A percentile compares a stretch with the other conserved stretches of the same genome.
Conservation (phyloP, 2,329 filamentous ascomycete genomes). For the Penicillium sp. region DNA sequence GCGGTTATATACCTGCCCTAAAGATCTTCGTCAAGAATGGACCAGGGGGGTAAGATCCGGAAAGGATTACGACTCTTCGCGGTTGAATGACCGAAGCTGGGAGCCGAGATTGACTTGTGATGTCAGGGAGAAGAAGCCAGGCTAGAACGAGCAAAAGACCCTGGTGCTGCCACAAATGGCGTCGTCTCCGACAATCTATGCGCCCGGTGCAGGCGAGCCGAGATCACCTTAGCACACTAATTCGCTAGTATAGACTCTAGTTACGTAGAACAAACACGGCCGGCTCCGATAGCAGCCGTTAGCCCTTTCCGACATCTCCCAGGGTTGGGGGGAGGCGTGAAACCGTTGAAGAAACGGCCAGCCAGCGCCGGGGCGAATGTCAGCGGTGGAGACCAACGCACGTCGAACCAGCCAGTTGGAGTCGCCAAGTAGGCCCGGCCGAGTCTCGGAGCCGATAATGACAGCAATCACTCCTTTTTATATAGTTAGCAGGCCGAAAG, state of each 20-base stretch:
- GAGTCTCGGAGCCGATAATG: conserved; percentile 26
- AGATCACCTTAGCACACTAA: conserved; percentile 21
- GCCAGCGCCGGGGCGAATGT: not conserved
- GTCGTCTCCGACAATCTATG: conserved; percentile 11
- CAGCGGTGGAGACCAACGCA: not conserved
- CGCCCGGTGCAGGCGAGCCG: conserved; percentile 22
- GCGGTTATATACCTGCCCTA: conserved; percentile 17
- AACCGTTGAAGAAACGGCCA: conserved; percentile 12
- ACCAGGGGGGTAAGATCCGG: conserved; percentile 7
- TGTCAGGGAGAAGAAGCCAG: conserved; percentile 14
- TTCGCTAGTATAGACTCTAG: conserved; percentile 1
- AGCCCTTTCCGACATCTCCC: not conserved
- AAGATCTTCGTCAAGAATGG: conserved; percentile 8
- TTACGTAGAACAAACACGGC: conserved; percentile 10
- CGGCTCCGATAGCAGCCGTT: conserved; percentile 25
- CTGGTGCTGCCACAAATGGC: conserved; percentile 6
- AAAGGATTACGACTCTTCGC: conserved; percentile 17
- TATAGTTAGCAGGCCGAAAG: not conserved
- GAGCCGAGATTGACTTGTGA: conserved; percentile 22
- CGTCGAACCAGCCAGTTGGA: not conserved
- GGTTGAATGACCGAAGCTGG: conserved; percentile 12
- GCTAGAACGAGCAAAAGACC: conserved; percentile 2
- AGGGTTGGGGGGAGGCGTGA: conserved; percentile 8
- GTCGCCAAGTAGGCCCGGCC: conserved; percentile 15
- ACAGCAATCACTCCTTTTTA: not conserved